Percentiles rank a stretch among this genome's conserved stretches.
These are phyloP conservation scores for Salix suchowensis DNA, from an alignment of 345 rosid species.

Conservation along the genomic window DNA sequence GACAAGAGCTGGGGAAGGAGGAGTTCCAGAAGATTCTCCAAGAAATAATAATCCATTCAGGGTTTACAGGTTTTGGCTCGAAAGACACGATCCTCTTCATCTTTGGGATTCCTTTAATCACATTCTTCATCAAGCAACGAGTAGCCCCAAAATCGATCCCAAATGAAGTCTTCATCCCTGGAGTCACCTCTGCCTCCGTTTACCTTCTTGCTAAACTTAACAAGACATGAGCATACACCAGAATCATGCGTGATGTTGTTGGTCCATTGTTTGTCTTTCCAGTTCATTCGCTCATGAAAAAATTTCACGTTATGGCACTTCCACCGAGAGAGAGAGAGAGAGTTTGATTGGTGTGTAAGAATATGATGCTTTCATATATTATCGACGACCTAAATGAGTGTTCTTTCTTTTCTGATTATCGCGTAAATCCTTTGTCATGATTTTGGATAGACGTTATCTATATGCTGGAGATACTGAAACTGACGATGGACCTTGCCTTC, in stretches of 20 bases:
- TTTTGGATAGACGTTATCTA: background rate
- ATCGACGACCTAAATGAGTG: no score
- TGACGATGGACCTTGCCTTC: slow-evolving; percentile 36
- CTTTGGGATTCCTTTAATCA: slow-evolving; percentile 58
- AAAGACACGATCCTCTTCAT: slow-evolving; percentile 56
- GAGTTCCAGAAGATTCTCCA: slow-evolving; percentile 61
- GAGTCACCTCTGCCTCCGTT: slow-evolving; percentile 72
- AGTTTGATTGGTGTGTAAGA: no score
- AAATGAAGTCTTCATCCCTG: slow-evolving; percentile 66
- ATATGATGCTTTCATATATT: no score
- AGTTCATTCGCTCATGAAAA: background rate
- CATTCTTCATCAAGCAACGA: slow-evolving; percentile 51
- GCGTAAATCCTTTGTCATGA: no score
- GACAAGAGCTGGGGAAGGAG: slow-evolving; percentile 35
- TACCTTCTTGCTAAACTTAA: slow-evolving; percentile 65
- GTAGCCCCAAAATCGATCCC: slow-evolving; percentile 43
- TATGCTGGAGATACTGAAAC: slow-evolving; percentile 26
- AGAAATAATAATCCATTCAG: slow-evolving; percentile 45
- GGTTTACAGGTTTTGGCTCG: slow-evolving; percentile 68
- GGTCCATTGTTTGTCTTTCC: background rate
- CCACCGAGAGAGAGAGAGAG: no score
- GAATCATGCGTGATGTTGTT: background rate
- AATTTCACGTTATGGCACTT: no score
- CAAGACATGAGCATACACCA: slow-evolving; percentile 38
- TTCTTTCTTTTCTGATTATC: no score